Evolutionary conservation across 805 yeast genomes (phyloP).

Genomic region (Wickerhamomyces mucosus): DNA sequence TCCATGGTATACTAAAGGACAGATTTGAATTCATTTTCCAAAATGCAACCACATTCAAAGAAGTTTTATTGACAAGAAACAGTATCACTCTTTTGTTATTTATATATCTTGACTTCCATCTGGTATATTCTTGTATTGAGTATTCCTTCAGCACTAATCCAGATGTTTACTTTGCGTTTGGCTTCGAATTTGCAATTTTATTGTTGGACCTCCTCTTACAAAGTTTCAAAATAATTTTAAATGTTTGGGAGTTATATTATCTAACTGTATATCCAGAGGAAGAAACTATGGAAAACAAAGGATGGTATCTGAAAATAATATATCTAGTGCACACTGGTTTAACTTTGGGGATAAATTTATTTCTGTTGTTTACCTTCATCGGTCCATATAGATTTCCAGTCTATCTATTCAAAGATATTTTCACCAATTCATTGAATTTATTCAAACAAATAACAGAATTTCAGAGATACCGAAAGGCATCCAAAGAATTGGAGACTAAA

Average conservation of each 20-base stretch:
- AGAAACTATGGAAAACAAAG: slow-evolving; percentile 65
- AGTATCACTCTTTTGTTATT: slow-evolving; percentile 36
- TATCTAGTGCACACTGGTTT: slow-evolving; percentile 42
- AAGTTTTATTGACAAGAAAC: slow-evolving; percentile 29
- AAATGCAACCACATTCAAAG: slow-evolving; percentile 24
- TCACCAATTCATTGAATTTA: slow-evolving; percentile 25
- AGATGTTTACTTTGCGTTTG: slow-evolving; percentile 54
- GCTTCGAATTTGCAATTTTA: slow-evolving; percentile 65
- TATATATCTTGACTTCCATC: slow-evolving; percentile 37
- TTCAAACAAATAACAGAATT: slow-evolving; percentile 28
- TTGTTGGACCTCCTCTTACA: slow-evolving; percentile 42
- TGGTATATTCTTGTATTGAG: slow-evolving; percentile 48
- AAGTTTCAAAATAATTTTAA: slow-evolving; percentile 37
- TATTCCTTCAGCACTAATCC: slow-evolving; percentile 30
- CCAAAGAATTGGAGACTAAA: slow-evolving; percentile 54
- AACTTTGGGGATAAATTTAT: slow-evolving; percentile 37
- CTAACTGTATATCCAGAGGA: slow-evolving; percentile 41
- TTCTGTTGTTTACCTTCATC: slow-evolving; percentile 36
- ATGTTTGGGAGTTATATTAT: slow-evolving; percentile 46
- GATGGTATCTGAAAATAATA: slow-evolving; percentile 45
- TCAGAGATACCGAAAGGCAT: slow-evolving; percentile 30
- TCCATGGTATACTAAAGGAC: slow-evolving; percentile 62
- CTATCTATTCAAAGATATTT: slow-evolving; percentile 40
- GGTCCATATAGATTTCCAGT: slow-evolving; percentile 35
- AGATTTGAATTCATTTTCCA: slow-evolving; percentile 40